A percentile compares a stretch with the other conserved stretches of the same genome.
Evolutionary conservation across 192 early-diverging fungal species (phyloP).

Genomic region (Dissophora globulifera): DNA sequence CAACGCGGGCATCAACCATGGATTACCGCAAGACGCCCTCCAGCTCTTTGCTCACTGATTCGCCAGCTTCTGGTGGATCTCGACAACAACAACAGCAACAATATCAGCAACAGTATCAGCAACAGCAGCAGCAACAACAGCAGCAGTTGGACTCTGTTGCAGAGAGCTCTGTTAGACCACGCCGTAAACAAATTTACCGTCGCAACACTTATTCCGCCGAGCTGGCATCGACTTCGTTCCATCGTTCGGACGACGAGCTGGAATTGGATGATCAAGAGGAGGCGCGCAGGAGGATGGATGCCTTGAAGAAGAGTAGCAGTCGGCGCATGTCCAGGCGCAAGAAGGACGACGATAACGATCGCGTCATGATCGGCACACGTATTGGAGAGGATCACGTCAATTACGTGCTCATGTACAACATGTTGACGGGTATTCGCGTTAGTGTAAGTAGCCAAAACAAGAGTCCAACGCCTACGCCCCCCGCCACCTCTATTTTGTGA

Average conservation of each 20-base stretch:
- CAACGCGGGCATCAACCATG: slow-evolving; percentile 43
- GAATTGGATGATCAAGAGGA: slow-evolving; percentile 57
- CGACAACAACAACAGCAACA: too few relatives aligned
- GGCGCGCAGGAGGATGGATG: slow-evolving; percentile 47
- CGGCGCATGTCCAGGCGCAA: slow-evolving; percentile 55
- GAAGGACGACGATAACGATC: slow-evolving; percentile 59
- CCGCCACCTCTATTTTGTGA: not conserved
- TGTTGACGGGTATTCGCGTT: slow-evolving; percentile 96
- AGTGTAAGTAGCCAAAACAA: slow-evolving; percentile 64
- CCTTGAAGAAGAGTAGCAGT: slow-evolving; percentile 48
- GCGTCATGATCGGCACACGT: slow-evolving; percentile 77
- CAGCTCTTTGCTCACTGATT: slow-evolving; percentile 26
- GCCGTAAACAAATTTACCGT: slow-evolving; percentile 42
- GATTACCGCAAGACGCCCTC: slow-evolving; percentile 33
- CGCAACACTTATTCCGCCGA: slow-evolving; percentile 59
- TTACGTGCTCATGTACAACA: slow-evolving; percentile 98
- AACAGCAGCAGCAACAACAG: slow-evolving; percentile 21
- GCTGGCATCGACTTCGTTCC: slow-evolving; percentile 43
- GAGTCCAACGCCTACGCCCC: too few relatives aligned
- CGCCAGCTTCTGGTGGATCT: too few relatives aligned
- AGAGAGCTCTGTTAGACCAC: slow-evolving; percentile 20
- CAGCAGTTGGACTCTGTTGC: slow-evolving; percentile 2
- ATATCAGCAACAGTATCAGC: slow-evolving; percentile 7
- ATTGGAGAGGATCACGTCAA: slow-evolving; percentile 96
- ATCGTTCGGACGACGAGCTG: slow-evolving; percentile 54